A percentile compares a stretch with the other conserved stretches of the same genome.
phyloP scores from a whole-genome alignment of 2,329 filamentous ascomycete genomes.

The Neofusicoccum sp. region DNA sequence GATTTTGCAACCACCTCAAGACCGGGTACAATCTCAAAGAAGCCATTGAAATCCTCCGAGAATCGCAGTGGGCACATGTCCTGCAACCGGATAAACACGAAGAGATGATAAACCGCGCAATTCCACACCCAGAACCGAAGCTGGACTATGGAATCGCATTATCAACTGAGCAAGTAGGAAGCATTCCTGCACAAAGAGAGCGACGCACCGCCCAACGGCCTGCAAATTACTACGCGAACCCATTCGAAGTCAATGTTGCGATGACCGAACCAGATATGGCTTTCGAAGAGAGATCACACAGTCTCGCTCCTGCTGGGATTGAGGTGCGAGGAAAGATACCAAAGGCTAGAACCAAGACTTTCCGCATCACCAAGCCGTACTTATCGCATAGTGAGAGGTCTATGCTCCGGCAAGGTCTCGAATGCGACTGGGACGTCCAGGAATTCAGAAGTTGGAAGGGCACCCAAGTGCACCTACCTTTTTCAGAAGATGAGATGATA shows the following conservation, averaged over 20 bases:
- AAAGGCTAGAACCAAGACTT: background rate
- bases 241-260: slow-evolving; percentile 26
- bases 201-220: background rate
- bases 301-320: background rate
- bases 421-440: slow-evolving; percentile 29
- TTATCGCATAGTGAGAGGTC: slow-evolving; percentile 26
- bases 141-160: background rate
- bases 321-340: background rate
- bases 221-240: background rate
- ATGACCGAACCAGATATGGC: background rate
- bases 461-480: slow-evolving; percentile 33
- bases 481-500: slow-evolving; percentile 29
- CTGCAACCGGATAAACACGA: slow-evolving; percentile 2
- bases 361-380: slow-evolving; percentile 22
- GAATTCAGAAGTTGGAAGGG: slow-evolving; percentile 31
- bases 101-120: background rate
- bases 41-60: slow-evolving; percentile 26
- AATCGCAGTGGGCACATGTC: background rate
- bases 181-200: background rate
- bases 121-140: background rate
- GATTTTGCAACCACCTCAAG: slow-evolving; percentile 24
- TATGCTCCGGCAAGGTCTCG: slow-evolving; percentile 19
- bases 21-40: slow-evolving; percentile 21
- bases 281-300: background rate
- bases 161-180: background rate